phyloP scores from a whole-genome alignment of 2,329 filamentous ascomycete species.

The Arthrobotrys sphaeroides region DNA sequence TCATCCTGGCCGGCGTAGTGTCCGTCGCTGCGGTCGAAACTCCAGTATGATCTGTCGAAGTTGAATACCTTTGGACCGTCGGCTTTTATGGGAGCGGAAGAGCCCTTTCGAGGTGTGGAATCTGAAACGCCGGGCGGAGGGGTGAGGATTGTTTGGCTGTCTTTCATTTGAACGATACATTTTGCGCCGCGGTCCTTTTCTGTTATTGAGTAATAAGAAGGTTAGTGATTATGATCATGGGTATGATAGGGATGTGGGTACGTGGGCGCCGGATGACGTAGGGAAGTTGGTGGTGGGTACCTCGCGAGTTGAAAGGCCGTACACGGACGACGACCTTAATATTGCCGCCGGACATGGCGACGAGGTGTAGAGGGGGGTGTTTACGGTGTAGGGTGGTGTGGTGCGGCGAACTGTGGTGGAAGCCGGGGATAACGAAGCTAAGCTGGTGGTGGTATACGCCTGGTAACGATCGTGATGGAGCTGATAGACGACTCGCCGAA shows the following conservation, averaged over 20 bases:
- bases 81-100: conserved; percentile 74
- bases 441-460: no score
- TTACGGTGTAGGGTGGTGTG: background rate
- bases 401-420: background rate
- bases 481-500: no score
- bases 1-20: conserved; percentile 88
- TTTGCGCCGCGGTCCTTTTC: conserved; percentile 89
- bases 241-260: background rate
- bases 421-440: no score
- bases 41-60: conserved; percentile 98
- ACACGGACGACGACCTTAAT: conserved; percentile 99
- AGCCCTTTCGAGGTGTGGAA: conserved; percentile 62
- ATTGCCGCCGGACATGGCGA: conserved; percentile 70
- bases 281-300: conserved; percentile 64
- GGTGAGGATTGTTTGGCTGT: conserved; percentile 84
- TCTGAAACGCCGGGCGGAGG: conserved; percentile 70
- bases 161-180: conserved; percentile 98
- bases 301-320: conserved; percentile 94
- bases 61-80: conserved; percentile 84
- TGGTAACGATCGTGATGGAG: conserved; percentile 8
- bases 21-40: conserved; percentile 81
- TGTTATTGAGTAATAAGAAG: conserved; percentile 60
- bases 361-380: background rate
- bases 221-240: background rate
- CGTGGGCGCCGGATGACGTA: background rate